Conservation (phyloP, 2,329 filamentous ascomycete species). For the Stenocarpella maydis region DNA sequence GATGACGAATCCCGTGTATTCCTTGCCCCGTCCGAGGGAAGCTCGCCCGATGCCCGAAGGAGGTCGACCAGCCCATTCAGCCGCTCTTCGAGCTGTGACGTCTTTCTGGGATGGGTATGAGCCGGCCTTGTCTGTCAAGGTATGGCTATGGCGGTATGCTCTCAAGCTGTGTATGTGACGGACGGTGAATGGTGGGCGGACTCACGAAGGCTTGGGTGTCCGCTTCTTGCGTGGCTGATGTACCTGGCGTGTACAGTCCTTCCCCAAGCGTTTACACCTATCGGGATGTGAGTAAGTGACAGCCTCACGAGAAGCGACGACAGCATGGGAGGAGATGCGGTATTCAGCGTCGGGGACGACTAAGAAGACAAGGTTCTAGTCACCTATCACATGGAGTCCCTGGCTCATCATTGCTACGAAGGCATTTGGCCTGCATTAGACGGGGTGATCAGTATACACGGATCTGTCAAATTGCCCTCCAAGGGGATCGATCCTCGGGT, state of each 20-base stretch:
- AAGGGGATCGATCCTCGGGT: too few species aligned
- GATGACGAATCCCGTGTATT: not conserved
- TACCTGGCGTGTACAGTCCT: conserved; percentile 56
- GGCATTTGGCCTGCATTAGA: conserved; percentile 30
- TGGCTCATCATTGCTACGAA: conserved; percentile 8
- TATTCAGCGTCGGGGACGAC: not conserved
- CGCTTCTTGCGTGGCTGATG: conserved; percentile 61
- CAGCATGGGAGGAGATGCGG: not conserved
- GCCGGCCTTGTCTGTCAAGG: not conserved
- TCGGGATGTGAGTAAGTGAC: not conserved
- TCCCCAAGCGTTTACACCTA: conserved; percentile 58
- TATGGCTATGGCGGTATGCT: not conserved
- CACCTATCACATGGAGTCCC: conserved; percentile 42
- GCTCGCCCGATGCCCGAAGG: conserved; percentile 53
- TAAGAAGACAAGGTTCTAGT: not conserved
- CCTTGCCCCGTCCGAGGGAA: conserved; percentile 35
- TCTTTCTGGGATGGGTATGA: conserved; percentile 48
- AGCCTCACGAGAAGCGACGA: too few species aligned
- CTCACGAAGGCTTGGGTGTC: conserved; percentile 59
- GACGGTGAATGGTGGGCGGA: conserved; percentile 27
- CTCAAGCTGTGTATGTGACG: too few species aligned
- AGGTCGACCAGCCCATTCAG: conserved; percentile 59
- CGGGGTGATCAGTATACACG: not conserved
- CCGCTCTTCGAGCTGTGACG: conserved; percentile 58
- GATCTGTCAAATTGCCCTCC: too few species aligned